Evolutionary conservation across 1,284 basidiomycete genomes (phyloP).

Genomic region (Ustilago bromivora): DNA sequence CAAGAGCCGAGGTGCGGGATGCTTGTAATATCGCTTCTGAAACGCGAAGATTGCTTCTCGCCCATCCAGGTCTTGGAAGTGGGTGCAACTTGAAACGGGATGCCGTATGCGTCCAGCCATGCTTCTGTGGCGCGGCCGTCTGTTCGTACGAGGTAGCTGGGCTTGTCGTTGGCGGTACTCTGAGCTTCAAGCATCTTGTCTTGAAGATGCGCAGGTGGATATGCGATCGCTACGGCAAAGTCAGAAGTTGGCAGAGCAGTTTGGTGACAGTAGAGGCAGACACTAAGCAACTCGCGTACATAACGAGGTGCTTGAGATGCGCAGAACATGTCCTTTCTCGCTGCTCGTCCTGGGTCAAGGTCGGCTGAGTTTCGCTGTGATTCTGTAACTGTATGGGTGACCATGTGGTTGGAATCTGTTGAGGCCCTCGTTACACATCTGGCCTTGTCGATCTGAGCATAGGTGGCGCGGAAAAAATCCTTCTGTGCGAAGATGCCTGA

Average conservation of each 20-base stretch:
- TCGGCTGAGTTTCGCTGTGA: background rate
- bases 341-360: background rate
- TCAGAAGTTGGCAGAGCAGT: conserved; percentile 10
- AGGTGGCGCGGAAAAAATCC: conserved; percentile 24
- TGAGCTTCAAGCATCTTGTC: conserved; percentile 32
- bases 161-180: conserved; percentile 11
- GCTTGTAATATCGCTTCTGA: conserved; percentile 13
- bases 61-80: conserved; percentile 52
- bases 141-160: conserved; percentile 35
- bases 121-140: conserved; percentile 44
- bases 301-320: conserved; percentile 32
- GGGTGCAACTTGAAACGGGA: conserved; percentile 28
- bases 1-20: conserved; percentile 11
- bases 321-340: conserved; percentile 21
- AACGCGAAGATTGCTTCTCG: conserved; percentile 32
- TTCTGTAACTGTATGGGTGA: background rate
- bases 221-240: conserved; percentile 38
- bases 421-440: conserved; percentile 4
- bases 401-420: background rate
- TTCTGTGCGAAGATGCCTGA: conserved; percentile 50
- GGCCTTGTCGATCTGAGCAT: conserved; percentile 23
- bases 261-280: conserved; percentile 32
- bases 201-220: conserved; percentile 42
- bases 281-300: conserved; percentile 40
- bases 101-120: conserved; percentile 37